Base-by-base conservation (phyloP, 140 eudicot species). In the Oenanthe javanica region DNA sequence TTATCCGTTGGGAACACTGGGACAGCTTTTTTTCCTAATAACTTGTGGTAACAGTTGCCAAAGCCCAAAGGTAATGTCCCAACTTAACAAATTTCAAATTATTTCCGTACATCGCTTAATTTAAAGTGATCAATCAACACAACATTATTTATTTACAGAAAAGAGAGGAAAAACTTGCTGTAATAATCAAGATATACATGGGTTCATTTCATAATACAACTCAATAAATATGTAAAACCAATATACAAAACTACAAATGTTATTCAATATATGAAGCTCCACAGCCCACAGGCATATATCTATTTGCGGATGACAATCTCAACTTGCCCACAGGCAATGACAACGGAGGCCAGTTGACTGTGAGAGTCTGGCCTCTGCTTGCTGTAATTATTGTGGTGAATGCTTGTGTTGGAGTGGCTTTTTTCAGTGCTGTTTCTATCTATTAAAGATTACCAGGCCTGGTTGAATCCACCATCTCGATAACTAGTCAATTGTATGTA, bases 381-480 rank as follows among this genome's bases (percentile, higher is more conserved):
- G 31, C 31, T 31, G 31, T 31, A 31, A 31, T 31, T 31, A 31
- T 31, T 31, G 31, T 31, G 31, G 8, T 69, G 86, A 46, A 92
- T 67, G 0, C 87, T 90, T 7, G 88, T 82, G 63, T 86, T 86
- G 42, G 87, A 61, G 52, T 88, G 87, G 23, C 91, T 83, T 72
- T 81, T 25, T 19, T 86, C 93, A 4, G 55, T 59, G 6, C 90
- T 88, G 84, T 84, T 83, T 8, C 54, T 63, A 42, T 92, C 96
- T 36, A 74, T 23, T 54, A 83, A 89, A 36, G 93, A 88, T 45
- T 94, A 91, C 96, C 96, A 94, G 76, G 79, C 83, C 19, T 97
- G 94, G 79, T 92, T 86, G 84, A 78, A 94, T 0, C 63, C 76
- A 77, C 92, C 93, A 84, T 94, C 94, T 90, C 96, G 96, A 81